Conservation (phyloP, 352 stramenopile species). For the Thalassiosira livingstoniorum region DNA sequence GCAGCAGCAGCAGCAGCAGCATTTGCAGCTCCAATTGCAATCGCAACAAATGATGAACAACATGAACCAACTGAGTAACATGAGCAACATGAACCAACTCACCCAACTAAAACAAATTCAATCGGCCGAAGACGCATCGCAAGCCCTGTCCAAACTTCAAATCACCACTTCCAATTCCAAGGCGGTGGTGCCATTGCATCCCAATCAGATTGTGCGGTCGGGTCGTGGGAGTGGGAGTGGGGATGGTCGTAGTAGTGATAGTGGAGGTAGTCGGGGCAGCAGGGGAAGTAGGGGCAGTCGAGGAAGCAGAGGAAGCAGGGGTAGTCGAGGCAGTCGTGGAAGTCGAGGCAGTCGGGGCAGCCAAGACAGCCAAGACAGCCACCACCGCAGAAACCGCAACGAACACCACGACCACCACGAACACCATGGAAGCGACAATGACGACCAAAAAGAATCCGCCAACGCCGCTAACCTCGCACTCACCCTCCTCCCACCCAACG, state of each 20-base stretch:
- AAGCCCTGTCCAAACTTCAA: conserved; percentile 19
- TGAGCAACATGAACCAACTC: not conserved
- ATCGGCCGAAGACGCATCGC: conserved; percentile 17
- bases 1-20: not conserved
- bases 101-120: not conserved
- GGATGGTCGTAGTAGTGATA: too few species aligned
- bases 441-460: not conserved
- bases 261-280: too few species aligned
- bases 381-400: not conserved
- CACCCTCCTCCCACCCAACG: conserved; percentile 54
- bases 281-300: too few species aligned
- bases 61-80: not conserved
- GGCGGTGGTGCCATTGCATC: not conserved
- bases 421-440: not conserved
- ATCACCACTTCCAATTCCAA: not conserved
- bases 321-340: too few species aligned
- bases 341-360: too few species aligned
- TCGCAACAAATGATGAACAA: not conserved
- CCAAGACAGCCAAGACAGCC: not conserved
- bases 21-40: not conserved
- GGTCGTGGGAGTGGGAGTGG: too few species aligned
- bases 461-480: conserved; percentile 22
- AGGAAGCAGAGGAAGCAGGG: too few species aligned
- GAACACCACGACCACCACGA: not conserved
- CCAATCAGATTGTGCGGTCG: too few species aligned